Conservation (phyloP, 805 yeast species). For the Saccharomycopsis selenospora region DNA sequence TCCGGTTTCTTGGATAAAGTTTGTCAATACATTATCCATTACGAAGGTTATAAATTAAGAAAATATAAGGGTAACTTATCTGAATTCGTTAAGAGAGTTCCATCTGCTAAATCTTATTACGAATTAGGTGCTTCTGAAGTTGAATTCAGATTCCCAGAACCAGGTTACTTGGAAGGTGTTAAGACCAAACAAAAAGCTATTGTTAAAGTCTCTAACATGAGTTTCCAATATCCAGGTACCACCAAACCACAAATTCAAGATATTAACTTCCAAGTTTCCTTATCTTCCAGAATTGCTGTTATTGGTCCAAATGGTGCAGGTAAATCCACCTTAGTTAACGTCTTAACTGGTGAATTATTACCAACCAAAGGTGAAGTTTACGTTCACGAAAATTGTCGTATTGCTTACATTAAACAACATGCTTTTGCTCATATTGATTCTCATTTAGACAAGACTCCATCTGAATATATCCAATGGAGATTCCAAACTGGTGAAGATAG, state of each 20-base stretch:
- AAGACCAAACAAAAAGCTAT: constrained; percentile 99
- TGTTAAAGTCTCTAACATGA: constrained; percentile 94
- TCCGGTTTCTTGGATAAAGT: constrained; percentile 98
- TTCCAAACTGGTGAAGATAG: constrained; percentile 99
- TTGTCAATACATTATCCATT: constrained; percentile 97
- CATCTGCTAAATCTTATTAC: constrained; percentile 97
- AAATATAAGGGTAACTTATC: constrained; percentile 99
- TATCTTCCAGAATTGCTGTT: constrained; percentile 99
- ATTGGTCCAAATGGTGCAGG: constrained; percentile 99
- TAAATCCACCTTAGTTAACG: constrained; percentile 97
- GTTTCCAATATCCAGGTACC: constrained; percentile 99
- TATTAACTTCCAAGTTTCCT: constrained; percentile 97
- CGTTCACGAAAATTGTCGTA: constrained; percentile 99
- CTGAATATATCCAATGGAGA: constrained; percentile 99
- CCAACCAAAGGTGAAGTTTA: constrained; percentile 99
- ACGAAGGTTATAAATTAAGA: constrained; percentile 99
- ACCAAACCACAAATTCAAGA: constrained; percentile 86
- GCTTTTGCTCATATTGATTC: constrained; percentile 99
- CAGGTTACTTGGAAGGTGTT: constrained; percentile 99
- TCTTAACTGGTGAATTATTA: constrained; percentile 97
- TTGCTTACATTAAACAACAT: constrained; percentile 99
- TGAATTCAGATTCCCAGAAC: constrained; percentile 98
- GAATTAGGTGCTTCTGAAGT: constrained; percentile 97
- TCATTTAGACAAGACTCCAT: constrained; percentile 98
- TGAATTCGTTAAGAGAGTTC: constrained; percentile 97